phyloP scores from a whole-genome alignment of 148 eudicot genomes.

The Agrostemma githago region DNA sequence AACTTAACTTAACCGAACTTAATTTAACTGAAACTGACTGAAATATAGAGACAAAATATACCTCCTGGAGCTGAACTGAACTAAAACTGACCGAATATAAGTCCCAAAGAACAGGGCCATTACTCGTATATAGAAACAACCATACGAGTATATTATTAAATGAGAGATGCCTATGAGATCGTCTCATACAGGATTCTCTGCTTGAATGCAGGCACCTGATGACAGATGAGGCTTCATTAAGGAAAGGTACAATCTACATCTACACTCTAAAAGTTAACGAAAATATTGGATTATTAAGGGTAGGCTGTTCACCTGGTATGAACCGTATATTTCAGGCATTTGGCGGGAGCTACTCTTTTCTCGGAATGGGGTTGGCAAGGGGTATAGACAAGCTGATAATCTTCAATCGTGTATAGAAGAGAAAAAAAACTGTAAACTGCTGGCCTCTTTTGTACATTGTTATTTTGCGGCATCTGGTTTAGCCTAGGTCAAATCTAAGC shows the following conservation, averaged over 20 bases:
- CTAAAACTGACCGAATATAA: too few species aligned
- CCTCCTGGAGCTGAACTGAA: too few species aligned
- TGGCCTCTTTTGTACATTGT: conserved; percentile 5
- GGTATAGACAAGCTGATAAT: conserved; percentile 3
- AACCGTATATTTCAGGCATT: conserved; percentile 13
- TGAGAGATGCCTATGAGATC: neutral
- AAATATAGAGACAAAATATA: too few species aligned
- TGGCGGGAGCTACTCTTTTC: conserved; percentile 18
- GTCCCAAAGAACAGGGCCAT: too few species aligned
- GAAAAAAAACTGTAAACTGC: neutral
- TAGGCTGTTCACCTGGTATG: neutral
- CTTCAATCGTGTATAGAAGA: conserved; percentile 27
- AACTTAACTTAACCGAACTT: too few species aligned
- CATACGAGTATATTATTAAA: neutral
- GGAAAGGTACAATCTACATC: conserved; percentile 12
- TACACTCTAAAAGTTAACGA: too few species aligned
- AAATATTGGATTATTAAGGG: neutral
- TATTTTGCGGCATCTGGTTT: conserved; percentile 8
- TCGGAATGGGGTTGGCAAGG: conserved; percentile 17
- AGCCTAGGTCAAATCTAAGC: conserved; percentile 20
- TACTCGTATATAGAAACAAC: neutral
- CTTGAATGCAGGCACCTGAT: neutral
- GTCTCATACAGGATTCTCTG: neutral
- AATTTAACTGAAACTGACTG: too few species aligned
- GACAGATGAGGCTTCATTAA: neutral